Base-by-base conservation (phyloP, 1,284 basidiomycete species). In the Xerocomus cyaneibrunnescens region DNA sequence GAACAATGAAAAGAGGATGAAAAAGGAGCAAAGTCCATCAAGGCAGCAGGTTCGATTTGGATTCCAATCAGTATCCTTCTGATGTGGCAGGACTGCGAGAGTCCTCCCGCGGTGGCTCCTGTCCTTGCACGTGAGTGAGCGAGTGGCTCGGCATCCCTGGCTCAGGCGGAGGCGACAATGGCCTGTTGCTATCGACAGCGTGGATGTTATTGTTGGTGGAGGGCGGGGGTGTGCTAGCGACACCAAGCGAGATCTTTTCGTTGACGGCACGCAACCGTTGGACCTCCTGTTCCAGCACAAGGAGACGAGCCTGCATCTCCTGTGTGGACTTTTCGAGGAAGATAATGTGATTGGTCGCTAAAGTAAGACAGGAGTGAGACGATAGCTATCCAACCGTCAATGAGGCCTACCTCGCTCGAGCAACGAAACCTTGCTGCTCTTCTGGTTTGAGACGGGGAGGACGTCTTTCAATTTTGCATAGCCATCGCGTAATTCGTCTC, bases 381-480 rank as follows among this genome's bases (percentile, higher is more conserved):
- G 16, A 40, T 8, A 45, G 23, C 38, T 37, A 41, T 44, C 1
- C n/a, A 17, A 17, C 0, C 14, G 34, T 19, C 21, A 28, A 38
- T 22, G 35, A 5, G 6, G 28, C 80, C 55, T 62, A 92, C 90
- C 89, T 77, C 92, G 79, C 71, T 94, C 92, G 51, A 94, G 76
- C 48, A 94, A 72, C 27, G 84, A 88, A n/a, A 91, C 87, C 69
- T 94, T 94, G 74, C 87, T 91, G 66, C 85, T 85, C 72, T 92
- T 90, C 76, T 93, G 90, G 70, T 89, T 92, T 14, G 88, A 89
- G 41, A 85, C 78, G 2, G 92, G 92, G 6, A 94, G 76, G 23
- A 87, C 87, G 55, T 91, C 89, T 72, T 92, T 92, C 65, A 94
- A 76, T 64, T 87, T 84, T 32, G 87, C 84, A 71, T 94, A 94